phyloP scores from a whole-genome alignment of 306 rosid genomes.

The Inga oerstediana region DNA sequence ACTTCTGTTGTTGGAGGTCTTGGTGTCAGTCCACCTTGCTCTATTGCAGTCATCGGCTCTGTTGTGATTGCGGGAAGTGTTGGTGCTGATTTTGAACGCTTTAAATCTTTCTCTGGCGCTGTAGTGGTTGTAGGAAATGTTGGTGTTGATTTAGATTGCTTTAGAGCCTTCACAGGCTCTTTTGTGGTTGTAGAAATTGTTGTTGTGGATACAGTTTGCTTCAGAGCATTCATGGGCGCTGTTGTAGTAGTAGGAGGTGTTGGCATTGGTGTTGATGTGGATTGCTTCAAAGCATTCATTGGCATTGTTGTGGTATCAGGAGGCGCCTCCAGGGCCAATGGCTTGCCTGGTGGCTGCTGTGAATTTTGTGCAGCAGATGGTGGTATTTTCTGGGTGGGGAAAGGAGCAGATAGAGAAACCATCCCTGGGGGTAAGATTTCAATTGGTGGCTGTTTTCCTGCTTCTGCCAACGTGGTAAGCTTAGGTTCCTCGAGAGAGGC shows the following conservation, averaged over 20 bases:
- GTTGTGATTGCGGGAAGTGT: neutral
- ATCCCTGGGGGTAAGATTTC: slow-evolving; percentile 96
- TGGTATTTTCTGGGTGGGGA: slow-evolving; percentile 73
- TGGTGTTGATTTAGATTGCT: neutral
- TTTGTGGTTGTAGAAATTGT: neutral
- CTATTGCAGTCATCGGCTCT: neutral
- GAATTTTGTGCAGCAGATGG: slow-evolving; percentile 58
- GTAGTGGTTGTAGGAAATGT: neutral
- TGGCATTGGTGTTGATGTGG: slow-evolving; percentile 37
- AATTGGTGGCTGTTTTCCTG: slow-evolving; percentile 86
- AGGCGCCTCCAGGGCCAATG: slow-evolving; percentile 75
- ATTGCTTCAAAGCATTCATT: slow-evolving; percentile 42
- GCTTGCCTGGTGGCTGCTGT: slow-evolving; percentile 66
- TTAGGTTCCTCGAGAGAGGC: slow-evolving; percentile 95
- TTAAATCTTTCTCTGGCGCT: neutral
- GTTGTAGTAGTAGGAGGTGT: neutral
- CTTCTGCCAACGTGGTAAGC: slow-evolving; percentile 78
- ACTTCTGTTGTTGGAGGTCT: neutral
- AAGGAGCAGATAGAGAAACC: slow-evolving; percentile 68
- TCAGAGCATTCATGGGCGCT: neutral
- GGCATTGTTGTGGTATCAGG: slow-evolving; percentile 51
- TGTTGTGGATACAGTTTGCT: neutral
- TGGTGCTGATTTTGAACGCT: neutral
- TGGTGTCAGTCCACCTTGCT: neutral
- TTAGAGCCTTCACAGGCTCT: neutral